Evolutionary conservation across 2,329 filamentous ascomycete genomes (phyloP).

Genomic region (Xylaria sp.): DNA sequence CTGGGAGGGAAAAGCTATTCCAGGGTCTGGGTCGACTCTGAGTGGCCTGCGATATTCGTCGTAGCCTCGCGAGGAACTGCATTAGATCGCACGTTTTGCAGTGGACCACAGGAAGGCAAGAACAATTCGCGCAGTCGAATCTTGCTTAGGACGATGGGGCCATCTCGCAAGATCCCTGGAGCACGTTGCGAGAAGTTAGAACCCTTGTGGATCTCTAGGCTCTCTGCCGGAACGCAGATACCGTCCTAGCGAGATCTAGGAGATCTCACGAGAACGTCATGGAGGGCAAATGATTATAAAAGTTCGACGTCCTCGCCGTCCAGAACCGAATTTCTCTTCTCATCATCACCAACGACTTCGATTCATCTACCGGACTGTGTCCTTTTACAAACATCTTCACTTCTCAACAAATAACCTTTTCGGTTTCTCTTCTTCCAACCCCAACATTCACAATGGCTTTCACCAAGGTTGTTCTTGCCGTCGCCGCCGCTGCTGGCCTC

Average conservation of each 20-base stretch:
- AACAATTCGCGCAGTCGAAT: too few relatives aligned
- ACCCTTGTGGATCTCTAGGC: background rate
- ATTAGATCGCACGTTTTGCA: too few relatives aligned
- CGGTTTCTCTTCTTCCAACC: background rate
- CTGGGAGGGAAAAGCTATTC: too few relatives aligned
- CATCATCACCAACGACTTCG: background rate
- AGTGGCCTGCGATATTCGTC: too few relatives aligned
- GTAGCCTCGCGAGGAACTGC: too few relatives aligned
- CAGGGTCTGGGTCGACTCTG: too few relatives aligned
- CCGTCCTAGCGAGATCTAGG: too few relatives aligned
- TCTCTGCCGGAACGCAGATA: too few relatives aligned
- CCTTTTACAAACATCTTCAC: constrained; percentile 1
- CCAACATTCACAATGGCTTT: constrained; percentile 16
- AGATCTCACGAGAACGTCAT: background rate
- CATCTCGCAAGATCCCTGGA: too few relatives aligned
- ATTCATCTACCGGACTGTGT: constrained; percentile 5
- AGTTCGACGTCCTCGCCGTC: background rate
- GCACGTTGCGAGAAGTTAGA: background rate
- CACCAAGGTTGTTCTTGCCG: constrained; percentile 14
- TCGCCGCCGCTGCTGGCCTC: constrained; percentile 35
- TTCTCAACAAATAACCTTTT: background rate
- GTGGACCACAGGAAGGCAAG: too few relatives aligned
- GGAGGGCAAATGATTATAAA: background rate
- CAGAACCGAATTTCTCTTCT: background rate
- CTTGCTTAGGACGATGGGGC: too few relatives aligned